Evolutionary conservation across 345 rosid genomes (phyloP).

Genomic region (Dimocarpus longan): DNA sequence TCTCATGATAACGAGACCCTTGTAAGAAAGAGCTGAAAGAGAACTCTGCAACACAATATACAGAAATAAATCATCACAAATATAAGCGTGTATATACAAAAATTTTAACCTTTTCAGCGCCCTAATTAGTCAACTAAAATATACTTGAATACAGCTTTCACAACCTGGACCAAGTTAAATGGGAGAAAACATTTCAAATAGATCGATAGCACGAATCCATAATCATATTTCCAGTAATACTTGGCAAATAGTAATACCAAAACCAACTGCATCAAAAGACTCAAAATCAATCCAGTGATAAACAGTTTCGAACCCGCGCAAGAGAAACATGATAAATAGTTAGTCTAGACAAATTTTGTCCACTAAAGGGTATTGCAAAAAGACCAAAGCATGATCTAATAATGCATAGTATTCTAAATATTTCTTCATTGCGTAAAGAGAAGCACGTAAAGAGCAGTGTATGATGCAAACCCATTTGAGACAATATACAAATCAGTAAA

Average conservation of each 20-base stretch:
- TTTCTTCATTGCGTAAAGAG: no score
- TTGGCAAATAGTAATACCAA: no score
- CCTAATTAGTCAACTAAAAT: background rate
- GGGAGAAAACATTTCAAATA: background rate
- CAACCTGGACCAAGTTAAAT: background rate
- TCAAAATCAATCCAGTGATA: background rate
- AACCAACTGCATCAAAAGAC: no score
- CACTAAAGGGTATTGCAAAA: background rate
- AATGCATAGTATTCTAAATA: background rate
- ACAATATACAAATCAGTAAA: constrained; percentile 9
- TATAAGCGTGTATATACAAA: background rate
- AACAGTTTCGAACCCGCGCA: background rate
- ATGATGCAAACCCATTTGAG: background rate
- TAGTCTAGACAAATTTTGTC: background rate
- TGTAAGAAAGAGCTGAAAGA: constrained; percentile 25
- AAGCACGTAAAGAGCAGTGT: background rate
- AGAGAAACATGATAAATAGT: background rate
- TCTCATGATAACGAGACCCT: constrained; percentile 13
- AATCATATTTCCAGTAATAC: background rate
- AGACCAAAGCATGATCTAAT: background rate
- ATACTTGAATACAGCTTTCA: background rate
- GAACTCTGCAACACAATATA: constrained; percentile 36
- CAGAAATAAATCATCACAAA: background rate
- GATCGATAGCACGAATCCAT: background rate
- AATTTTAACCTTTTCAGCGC: background rate